Conservation (phyloP, 2,329 filamentous ascomycete species). For the Hypoxylon sp. region DNA sequence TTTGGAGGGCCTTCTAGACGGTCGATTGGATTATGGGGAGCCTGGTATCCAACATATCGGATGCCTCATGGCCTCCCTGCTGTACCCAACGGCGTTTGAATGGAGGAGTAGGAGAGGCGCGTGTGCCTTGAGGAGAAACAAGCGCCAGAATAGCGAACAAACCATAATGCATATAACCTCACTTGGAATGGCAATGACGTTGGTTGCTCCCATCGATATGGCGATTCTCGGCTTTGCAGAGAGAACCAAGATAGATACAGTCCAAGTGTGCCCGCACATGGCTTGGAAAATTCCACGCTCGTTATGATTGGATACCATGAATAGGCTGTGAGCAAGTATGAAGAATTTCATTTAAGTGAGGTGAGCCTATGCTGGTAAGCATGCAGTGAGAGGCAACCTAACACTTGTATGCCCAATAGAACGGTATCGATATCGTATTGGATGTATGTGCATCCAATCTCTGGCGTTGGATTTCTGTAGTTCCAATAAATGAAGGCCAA, state of each 20-base stretch:
- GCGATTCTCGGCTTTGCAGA: slow-evolving; percentile 13
- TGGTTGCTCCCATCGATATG: slow-evolving; percentile 31
- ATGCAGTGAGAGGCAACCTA: slow-evolving; percentile 43
- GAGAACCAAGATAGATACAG: slow-evolving; percentile 20
- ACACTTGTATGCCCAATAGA: slow-evolving; percentile 34
- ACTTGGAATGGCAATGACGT: slow-evolving; percentile 28
- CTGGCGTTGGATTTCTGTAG: slow-evolving; percentile 27
- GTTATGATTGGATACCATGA: slow-evolving; percentile 32
- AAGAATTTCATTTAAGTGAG: slow-evolving; percentile 36
- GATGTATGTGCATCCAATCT: slow-evolving; percentile 24
- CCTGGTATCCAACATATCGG: slow-evolving; percentile 29
- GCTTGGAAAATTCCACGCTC: slow-evolving; percentile 18
- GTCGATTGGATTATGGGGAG: slow-evolving; percentile 32
- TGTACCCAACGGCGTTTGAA: slow-evolving; percentile 9
- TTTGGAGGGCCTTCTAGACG: slow-evolving; percentile 20
- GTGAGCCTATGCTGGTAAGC: slow-evolving; percentile 32
- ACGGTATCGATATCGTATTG: slow-evolving; percentile 40
- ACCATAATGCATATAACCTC: slow-evolving; percentile 14
- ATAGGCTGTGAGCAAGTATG: slow-evolving; percentile 33
- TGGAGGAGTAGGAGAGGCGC: slow-evolving; percentile 16
- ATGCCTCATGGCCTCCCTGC: slow-evolving; percentile 17
- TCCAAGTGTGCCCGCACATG: slow-evolving; percentile 15
- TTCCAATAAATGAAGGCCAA: slow-evolving; percentile 37
- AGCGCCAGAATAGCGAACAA: neutral
- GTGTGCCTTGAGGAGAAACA: slow-evolving; percentile 14